Base-by-base conservation (phyloP, 1,139 yeast genomes). In the Lodderomyces beijingensis region DNA sequence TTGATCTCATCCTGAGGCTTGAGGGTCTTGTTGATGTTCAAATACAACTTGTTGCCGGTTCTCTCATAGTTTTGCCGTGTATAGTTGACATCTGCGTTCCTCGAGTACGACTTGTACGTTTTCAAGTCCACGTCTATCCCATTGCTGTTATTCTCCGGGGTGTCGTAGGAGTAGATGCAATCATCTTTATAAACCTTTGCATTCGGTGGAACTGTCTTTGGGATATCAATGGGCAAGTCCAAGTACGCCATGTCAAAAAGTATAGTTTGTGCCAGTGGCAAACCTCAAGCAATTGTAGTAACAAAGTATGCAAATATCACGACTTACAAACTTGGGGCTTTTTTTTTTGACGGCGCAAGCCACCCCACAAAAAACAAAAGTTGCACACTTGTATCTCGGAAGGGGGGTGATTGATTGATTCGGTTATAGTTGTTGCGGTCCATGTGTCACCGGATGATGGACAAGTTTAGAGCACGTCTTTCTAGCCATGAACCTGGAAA, bases 111-210 rank as follows among this genome's bases (percentile, higher is more conserved):
- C 34, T 72, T 72, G 51, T 70, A 83, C 38, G 93, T 77, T 8
- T 58, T 49, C 37, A 87, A 63, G 43, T 95, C 87, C 16, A 86
- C 77, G 50, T 83, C 93, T 14, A 87, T 51, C 0, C 95, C 95
- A 8, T 56, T 44, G 0, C 55, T 55, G 32, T 57, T 62, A 50
- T 79, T 77, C 38, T 77, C 81, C 15, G 88, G 75, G 0, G 85
- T 79, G 42, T 79, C 89, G 50, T 84, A 87, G 32, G 83, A 78
- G 60, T 71, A 85, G 67, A 81, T 79, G 47, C 95, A 86, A 41
- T 86, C 94, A 55, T 86, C 95, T 50, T 85, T 86, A 55, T 75
- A 80, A 13, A 87, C 75, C 6, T 59, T 53, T 39, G 59, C 40
- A 25, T 46, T 40, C 3, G 44, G 35, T 4, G 52, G 48, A 17